Evolutionary conservation across 305 asterid genomes (phyloP).

Genomic region (Ilex paraguariensis): DNA sequence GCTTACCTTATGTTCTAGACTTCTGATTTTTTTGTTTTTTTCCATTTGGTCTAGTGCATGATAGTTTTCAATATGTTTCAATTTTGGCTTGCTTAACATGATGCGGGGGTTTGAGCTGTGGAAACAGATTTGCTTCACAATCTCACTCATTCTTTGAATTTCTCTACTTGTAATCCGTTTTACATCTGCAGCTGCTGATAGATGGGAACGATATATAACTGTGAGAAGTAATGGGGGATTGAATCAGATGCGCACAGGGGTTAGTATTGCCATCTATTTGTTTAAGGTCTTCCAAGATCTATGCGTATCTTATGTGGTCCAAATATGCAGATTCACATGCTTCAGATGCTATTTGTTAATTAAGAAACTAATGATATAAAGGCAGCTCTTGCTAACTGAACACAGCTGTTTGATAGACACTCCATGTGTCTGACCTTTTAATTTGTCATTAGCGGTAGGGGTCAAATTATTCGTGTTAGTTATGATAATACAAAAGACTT

Average conservation of each 20-base stretch:
- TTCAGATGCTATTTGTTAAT: not conserved
- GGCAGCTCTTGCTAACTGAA: not conserved
- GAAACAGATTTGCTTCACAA: not conserved
- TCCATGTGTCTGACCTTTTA: not conserved
- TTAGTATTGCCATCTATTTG: conserved; percentile 28
- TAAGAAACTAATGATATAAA: no score
- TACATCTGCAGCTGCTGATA: conserved; percentile 42
- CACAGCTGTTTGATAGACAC: not conserved
- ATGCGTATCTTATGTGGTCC: conserved; percentile 6
- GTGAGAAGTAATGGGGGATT: conserved; percentile 90
- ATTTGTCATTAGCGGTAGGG: not conserved
- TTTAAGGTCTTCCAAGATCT: conserved; percentile 1
- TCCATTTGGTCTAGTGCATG: not conserved
- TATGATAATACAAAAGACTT: no score
- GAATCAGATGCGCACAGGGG: conserved; percentile 97
- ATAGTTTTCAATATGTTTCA: conserved; percentile 4
- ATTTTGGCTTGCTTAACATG: no score
- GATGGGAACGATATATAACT: conserved; percentile 67
- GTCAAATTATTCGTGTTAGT: not conserved
- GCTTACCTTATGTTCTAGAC: no score
- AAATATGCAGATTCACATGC: conserved; percentile 2
- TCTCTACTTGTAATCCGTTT: conserved; percentile 6
- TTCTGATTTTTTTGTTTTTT: not conserved
- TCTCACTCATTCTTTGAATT: not conserved
- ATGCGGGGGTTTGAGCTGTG: no score